Evolutionary conservation across 208 protist genomes (phyloP).

Genomic region (Trypanosoma boissoni): DNA sequence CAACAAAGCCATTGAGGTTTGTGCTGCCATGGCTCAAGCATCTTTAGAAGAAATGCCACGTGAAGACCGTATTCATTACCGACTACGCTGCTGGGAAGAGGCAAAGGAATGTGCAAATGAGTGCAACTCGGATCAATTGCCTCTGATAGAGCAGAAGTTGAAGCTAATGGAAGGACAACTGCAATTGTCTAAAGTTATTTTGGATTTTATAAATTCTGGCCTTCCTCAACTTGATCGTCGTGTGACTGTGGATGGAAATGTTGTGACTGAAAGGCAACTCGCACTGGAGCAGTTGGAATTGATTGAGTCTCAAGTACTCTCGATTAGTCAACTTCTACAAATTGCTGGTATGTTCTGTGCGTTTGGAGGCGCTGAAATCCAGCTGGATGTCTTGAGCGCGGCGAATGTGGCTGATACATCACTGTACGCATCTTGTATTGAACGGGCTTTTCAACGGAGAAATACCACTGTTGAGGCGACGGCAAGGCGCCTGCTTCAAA

Average conservation of each 20-base stretch:
- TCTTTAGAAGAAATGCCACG: conserved; percentile 45
- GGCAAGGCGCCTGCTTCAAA: conserved; percentile 55
- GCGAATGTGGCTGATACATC: conserved; percentile 55
- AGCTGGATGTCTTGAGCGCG: conserved; percentile 68
- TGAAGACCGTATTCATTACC: conserved; percentile 70
- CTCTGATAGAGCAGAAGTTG: conserved; percentile 65
- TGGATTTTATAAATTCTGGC: conserved; percentile 59
- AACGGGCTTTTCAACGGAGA: conserved; percentile 46
- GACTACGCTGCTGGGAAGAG: conserved; percentile 66
- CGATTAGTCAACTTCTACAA: conserved; percentile 50
- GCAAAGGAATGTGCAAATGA: conserved; percentile 67
- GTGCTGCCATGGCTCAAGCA: conserved; percentile 62
- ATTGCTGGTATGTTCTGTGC: conserved; percentile 74
- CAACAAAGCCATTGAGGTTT: conserved; percentile 70
- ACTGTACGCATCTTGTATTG: conserved; percentile 59
- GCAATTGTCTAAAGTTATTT: conserved; percentile 53
- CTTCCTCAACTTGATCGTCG: conserved; percentile 39
- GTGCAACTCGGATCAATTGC: conserved; percentile 63
- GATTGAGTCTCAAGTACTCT: conserved; percentile 55
- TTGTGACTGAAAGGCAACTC: conserved; percentile 64
- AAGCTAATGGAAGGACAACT: conserved; percentile 71
- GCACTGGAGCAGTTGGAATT: conserved; percentile 62
- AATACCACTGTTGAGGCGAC: conserved; percentile 46
- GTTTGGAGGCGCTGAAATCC: conserved; percentile 83
- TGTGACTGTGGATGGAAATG: conserved; percentile 33